Evolutionary conservation across 2,329 filamentous ascomycete species (phyloP).

Genomic region (Pyrenochaeta sp.): DNA sequence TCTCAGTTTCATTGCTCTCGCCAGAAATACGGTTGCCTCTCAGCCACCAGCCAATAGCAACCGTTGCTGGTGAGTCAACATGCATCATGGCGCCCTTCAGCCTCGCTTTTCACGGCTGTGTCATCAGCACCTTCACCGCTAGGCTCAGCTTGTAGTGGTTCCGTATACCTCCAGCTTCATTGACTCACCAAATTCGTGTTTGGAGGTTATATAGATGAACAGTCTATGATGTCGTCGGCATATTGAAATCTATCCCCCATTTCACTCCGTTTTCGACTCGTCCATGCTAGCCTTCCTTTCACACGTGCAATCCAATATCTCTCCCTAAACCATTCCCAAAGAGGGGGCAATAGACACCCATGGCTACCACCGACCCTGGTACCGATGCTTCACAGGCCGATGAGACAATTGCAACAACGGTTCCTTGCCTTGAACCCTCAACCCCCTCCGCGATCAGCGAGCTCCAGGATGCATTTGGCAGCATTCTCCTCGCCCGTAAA

Average conservation of each 20-base stretch:
- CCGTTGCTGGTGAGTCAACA: slow-evolving; percentile 5
- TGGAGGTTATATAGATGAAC: background rate
- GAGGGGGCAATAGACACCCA: background rate
- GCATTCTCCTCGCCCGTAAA: slow-evolving; percentile 14
- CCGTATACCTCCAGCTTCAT: background rate
- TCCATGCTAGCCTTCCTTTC: no score
- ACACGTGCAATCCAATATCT: no score
- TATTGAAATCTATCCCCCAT: no score
- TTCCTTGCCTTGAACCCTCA: background rate
- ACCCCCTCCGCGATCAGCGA: slow-evolving; percentile 11
- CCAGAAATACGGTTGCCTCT: background rate
- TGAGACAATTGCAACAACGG: background rate
- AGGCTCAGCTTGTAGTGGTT: background rate
- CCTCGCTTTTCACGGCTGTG: slow-evolving; percentile 4
- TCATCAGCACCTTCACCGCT: background rate
- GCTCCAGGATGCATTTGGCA: slow-evolving; percentile 21
- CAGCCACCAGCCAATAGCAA: background rate
- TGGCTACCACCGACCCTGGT: background rate
- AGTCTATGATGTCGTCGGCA: background rate
- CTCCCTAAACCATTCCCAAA: background rate
- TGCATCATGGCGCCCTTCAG: background rate
- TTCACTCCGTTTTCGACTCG: no score
- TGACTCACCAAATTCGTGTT: background rate
- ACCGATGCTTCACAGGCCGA: background rate
- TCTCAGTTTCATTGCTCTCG: background rate